Evolutionary conservation across 176 grass and related monocot genomes (phyloP).

Genomic region (Juncus effusus): DNA sequence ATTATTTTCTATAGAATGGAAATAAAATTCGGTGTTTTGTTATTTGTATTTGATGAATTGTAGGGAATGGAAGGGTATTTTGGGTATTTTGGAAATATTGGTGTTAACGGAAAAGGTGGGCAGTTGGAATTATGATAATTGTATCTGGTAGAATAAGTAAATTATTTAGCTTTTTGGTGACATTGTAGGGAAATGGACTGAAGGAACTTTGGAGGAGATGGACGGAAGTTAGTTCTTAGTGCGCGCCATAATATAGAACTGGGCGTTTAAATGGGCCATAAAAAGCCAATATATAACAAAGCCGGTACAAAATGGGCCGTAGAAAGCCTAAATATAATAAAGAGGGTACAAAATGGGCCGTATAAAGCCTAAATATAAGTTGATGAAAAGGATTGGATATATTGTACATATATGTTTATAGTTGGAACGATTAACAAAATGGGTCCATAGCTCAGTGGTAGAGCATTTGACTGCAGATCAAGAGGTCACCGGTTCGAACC

Average conservation of each 20-base stretch:
- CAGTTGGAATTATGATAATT: neutral
- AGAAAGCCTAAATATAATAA: neutral
- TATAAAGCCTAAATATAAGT: neutral
- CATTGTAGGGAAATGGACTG: neutral
- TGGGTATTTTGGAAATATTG: conserved; percentile 4
- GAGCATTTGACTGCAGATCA: conserved; percentile 94
- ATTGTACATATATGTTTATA: too few relatives aligned
- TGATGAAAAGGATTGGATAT: too few relatives aligned
- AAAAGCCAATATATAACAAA: neutral
- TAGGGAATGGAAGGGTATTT: conserved; percentile 1
- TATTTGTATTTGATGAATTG: neutral
- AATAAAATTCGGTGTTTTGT: too few relatives aligned
- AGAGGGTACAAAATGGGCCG: neutral
- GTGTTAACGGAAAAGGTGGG: neutral
- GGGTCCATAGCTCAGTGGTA: conserved; percentile 90
- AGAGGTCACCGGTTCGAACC: conserved; percentile 56
- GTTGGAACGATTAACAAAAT: neutral
- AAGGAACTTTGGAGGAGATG: conserved; percentile 1
- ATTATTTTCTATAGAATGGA: too few relatives aligned
- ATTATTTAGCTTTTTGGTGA: neutral
- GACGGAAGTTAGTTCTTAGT: neutral
- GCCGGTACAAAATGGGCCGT: neutral
- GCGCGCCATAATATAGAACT: neutral
- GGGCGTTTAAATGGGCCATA: conserved; percentile 5
- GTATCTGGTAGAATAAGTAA: neutral